Base-by-base conservation (phyloP, 345 rosid species). In the Lepidium sativum region DNA sequence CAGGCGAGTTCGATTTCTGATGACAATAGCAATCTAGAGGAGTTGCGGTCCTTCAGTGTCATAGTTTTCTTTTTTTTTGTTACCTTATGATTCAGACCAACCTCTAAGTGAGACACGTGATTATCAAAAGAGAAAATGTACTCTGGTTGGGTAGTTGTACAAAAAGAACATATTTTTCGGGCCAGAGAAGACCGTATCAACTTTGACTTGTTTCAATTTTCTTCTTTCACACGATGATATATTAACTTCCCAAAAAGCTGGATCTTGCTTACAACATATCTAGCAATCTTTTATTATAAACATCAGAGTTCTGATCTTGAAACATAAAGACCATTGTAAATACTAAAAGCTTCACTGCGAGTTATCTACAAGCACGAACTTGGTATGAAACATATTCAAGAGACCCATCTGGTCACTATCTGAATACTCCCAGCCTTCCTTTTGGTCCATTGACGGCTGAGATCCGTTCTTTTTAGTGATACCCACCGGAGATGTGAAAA, bases 1-100 rank as follows among this genome's bases (percentile, higher is more conserved):
- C 81, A 11, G 97, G 98, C 49, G 98, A 92, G 75, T 92, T 92
- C 41, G 92, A 92, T 27, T 92, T 92, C 82, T 92, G 84, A 89
- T 75, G 13, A 29, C 65, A 34, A n/a, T 13, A 51, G 48, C 40
- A 57, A 41, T 65, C 41, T 43, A 11, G 55, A 17, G 57, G 55
- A 38, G 58, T 29, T 48, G 32, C 44, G 42, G 56, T 42, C 50
- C 56, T 56, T 56, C 67, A 73, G 14, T 77, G 68, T 73, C 70
- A n/a, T 17, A 7, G 31, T 27, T 68, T 48, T 50, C 45, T 80
- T 71, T 74, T 16, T 68, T 71, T 27, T 35, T 40, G 31, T 27
- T 27, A 37, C 21, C 68, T 41, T 47, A n/a, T 18, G 57, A 53
- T 74, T 67, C 17, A 75, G 80, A 65, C 76, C 77, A 63, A 69